Conservation (phyloP, 768 basidiomycete genomes). For the Mycena venus region DNA sequence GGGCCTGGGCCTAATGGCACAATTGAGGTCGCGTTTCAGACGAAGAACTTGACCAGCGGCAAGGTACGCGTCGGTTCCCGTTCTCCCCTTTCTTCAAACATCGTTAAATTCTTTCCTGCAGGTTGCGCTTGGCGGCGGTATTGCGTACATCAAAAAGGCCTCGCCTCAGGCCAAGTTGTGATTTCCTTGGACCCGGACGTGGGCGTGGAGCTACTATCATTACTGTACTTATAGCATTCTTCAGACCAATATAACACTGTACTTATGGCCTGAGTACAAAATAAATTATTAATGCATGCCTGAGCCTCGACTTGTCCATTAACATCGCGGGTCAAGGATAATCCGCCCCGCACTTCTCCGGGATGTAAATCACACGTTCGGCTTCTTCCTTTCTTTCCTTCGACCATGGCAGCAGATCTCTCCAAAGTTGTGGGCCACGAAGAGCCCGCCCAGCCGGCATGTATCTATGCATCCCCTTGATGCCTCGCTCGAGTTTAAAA, state of each 20-base stretch:
- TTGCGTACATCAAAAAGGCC: conserved; percentile 72
- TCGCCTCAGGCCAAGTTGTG: conserved; percentile 41
- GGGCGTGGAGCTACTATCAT: neutral
- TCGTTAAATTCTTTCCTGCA: conserved; percentile 30
- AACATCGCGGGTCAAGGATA: too few species aligned
- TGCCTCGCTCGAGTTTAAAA: too few species aligned
- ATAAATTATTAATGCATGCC: too few species aligned
- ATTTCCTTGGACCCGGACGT: neutral
- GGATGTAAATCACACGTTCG: too few species aligned
- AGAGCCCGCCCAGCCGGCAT: conserved; percentile 67
- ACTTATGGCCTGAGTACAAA: too few species aligned
- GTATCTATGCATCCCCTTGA: neutral
- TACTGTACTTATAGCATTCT: neutral
- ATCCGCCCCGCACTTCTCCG: too few species aligned
- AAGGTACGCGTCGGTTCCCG: conserved; percentile 64
- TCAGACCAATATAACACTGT: too few species aligned
- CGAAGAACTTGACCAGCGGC: conserved; percentile 69
- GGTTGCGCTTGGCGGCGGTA: conserved; percentile 70
- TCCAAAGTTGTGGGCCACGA: conserved; percentile 75
- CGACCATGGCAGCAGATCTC: conserved; percentile 69
- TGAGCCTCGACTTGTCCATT: too few species aligned
- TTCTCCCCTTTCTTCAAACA: too few species aligned
- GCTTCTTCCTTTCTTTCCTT: neutral
- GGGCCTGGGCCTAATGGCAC: conserved; percentile 67
- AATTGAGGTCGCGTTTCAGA: conserved; percentile 73